Base-by-base conservation (phyloP, 208 protist genomes). In the Trypanosomatidae sp. region DNA sequence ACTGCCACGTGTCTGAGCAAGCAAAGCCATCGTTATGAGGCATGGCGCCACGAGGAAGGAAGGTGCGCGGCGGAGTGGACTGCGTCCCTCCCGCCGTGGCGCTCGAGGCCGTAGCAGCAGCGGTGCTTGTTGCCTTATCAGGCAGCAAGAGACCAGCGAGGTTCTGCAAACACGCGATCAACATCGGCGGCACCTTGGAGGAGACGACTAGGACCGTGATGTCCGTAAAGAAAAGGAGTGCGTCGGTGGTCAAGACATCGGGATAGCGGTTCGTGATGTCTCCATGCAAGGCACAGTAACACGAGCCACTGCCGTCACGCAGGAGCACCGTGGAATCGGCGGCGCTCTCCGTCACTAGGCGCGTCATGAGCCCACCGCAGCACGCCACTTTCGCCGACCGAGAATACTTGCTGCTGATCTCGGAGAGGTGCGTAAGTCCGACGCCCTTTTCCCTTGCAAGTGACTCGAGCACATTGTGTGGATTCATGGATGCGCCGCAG, bases 101-200 rank as follows among this genome's bases (percentile, higher is more conserved):
- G 36, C 52, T 66, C 52, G 62, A 43, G 0, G 50, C 69, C 8
- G 74, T 52, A 7, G 66, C 64, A 41, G 67, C 67, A 12, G 74
- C 25, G 1, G 62, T 47, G 25, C 28, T 69, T 8, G 19, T 17
- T 6, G 77, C 64, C 13, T 88, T 78, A 17, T 87, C 87, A 19
- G 92, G 92, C 28, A 96, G 77, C 76, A 93, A 58, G 6, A 96
- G 82, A 5, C 87, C 89, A 2, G 75, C 80, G 25, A 97, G 69
- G 73, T 97, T 92, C 55, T 91, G 83, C 56, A 93, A 62, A 60
- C 88, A 93, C 15, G 84, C 90, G 49, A 97, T 85, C n/a, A 97
- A 71, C 64, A 95, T 65, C 56, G 89, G 90, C 10, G 88, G 88
- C 53, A 93, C 80, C 64, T 89, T 78, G 33, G 72, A 69, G 19